Evolutionary conservation across 1,139 yeast species (phyloP).

Genomic region (Pichia sp.): DNA sequence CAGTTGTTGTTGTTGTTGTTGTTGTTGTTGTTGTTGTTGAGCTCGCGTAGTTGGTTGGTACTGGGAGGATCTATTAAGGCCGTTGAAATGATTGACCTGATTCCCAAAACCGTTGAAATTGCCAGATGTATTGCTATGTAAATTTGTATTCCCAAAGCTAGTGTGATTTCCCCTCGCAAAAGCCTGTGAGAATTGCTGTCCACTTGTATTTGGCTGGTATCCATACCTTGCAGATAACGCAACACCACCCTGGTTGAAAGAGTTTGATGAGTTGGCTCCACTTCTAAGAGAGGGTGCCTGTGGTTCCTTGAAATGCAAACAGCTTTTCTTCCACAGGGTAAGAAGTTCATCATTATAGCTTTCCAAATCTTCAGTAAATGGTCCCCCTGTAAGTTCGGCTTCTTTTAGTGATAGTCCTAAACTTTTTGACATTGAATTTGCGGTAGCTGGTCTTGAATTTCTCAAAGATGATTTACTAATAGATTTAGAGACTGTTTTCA

Average conservation of each 20-base stretch:
- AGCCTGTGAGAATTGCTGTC: not conserved
- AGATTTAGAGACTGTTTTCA: not conserved
- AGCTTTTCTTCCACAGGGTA: slow-evolving; percentile 25
- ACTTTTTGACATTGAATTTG: slow-evolving; percentile 10
- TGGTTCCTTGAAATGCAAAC: slow-evolving; percentile 18
- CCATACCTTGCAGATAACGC: slow-evolving; percentile 13
- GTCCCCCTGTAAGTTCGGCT: not conserved
- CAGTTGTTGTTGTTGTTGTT: slow-evolving; percentile 9
- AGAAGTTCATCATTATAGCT: slow-evolving; percentile 18
- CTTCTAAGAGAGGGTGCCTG: not conserved
- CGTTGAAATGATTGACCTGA: slow-evolving; percentile 1
- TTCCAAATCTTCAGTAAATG: slow-evolving; percentile 21
- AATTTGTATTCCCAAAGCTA: slow-evolving; percentile 9
- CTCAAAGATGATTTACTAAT: not conserved
- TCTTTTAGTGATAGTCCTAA: slow-evolving; percentile 9
- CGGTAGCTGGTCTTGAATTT: not conserved
- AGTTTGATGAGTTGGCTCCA: not conserved
- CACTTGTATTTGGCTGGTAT: slow-evolving; percentile 7
- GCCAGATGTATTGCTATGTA: not conserved
- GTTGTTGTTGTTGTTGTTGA: slow-evolving; percentile 24
- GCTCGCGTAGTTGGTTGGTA: slow-evolving; percentile 30
- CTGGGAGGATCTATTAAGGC: slow-evolving; percentile 7
- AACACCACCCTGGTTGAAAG: not conserved
- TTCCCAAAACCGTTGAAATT: not conserved
- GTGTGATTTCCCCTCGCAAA: slow-evolving; percentile 13